Conservation (phyloP, 2,329 filamentous ascomycete genomes). For the Fusarium sp. region DNA sequence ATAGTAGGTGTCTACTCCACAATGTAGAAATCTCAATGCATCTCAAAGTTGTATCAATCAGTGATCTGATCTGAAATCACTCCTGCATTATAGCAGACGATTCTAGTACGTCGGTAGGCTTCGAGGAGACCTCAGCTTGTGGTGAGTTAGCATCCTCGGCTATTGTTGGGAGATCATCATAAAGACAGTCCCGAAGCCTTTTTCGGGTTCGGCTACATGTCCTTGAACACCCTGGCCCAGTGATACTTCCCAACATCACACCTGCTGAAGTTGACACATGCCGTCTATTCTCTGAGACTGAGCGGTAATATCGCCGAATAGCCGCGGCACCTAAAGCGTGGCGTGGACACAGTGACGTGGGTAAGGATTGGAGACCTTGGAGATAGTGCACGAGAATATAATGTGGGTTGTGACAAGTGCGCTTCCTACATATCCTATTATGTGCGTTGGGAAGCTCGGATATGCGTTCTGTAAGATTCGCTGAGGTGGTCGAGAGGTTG, state of each 20-base stretch:
- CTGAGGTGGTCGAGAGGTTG: background rate
- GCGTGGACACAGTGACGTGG: background rate
- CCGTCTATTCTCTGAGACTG: background rate
- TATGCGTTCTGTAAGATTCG: background rate
- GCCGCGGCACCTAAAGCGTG: no score
- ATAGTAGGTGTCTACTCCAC: background rate
- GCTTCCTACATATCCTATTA: background rate
- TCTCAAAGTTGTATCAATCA: background rate
- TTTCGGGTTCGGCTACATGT: no score
- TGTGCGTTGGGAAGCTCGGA: rapidly evolving
- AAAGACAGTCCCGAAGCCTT: background rate
- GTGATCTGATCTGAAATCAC: background rate
- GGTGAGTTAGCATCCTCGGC: background rate
- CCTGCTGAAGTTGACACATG: background rate
- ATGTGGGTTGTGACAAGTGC: background rate
- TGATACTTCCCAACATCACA: rapidly evolving
- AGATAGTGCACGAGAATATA: rapidly evolving
- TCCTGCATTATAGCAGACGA: background rate
- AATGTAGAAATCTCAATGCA: background rate
- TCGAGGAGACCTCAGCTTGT: background rate
- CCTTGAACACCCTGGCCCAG: background rate
- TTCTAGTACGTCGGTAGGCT: background rate
- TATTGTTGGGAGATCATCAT: background rate
- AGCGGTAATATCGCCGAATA: background rate
- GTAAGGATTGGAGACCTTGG: background rate